Percentiles rank a stretch among this genome's conserved stretches.
phyloP scores from a whole-genome alignment of 2,329 filamentous ascomycete genomes.

The Herpotrichia juniperi region DNA sequence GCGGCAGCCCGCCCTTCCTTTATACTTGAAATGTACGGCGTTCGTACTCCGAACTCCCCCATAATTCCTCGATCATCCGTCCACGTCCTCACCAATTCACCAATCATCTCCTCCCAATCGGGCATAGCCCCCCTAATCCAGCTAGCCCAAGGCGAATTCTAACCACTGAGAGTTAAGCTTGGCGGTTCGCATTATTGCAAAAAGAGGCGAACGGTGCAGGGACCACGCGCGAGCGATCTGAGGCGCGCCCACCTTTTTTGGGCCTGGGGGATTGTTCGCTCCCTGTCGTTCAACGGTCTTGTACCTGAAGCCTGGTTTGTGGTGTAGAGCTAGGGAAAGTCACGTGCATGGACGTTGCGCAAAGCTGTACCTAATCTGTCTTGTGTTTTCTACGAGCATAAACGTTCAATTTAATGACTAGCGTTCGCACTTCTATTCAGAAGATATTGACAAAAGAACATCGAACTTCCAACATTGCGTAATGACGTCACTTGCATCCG shows the following conservation, averaged over 20 bases:
- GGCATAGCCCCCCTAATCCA: not conserved
- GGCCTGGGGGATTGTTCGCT: not conserved
- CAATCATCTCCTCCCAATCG: not conserved
- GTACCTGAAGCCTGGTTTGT: too few species aligned
- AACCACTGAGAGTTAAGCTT: not conserved
- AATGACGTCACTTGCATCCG: too few species aligned
- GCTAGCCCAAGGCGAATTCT: not conserved
- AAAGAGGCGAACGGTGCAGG: not conserved
- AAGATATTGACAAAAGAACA: too few species aligned
- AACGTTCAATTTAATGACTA: too few species aligned
- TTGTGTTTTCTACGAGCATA: too few species aligned
- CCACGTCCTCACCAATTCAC: not conserved
- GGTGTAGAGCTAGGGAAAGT: too few species aligned
- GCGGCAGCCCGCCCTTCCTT: not conserved
- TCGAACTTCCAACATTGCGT: too few species aligned
- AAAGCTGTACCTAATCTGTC: too few species aligned
- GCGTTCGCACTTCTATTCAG: too few species aligned
- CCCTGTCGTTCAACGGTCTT: too few species aligned
- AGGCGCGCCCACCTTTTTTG: conserved; percentile 1
- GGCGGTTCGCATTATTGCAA: not conserved
- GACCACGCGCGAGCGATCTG: not conserved
- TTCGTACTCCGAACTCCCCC: not conserved
- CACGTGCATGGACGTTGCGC: too few species aligned
- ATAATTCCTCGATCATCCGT: not conserved
- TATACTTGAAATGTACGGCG: not conserved